Evolutionary conservation across 2,329 filamentous ascomycete species (phyloP).

Genomic region (Clathrospora elynae): DNA sequence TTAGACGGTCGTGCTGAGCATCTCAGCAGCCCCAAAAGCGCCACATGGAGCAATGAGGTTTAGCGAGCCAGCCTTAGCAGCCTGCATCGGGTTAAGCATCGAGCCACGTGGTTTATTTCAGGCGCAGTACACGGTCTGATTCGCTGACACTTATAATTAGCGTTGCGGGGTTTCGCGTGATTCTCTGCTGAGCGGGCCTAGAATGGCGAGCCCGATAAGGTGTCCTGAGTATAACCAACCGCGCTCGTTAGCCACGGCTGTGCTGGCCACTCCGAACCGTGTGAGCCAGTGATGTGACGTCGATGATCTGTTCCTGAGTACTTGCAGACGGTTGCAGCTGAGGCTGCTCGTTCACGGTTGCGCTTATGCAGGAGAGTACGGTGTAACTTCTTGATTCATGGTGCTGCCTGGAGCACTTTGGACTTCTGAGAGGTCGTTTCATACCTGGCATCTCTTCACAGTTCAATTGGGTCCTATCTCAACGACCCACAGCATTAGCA

Average conservation of each 20-base stretch:
- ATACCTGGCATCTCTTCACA: conserved; percentile 34
- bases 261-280: conserved; percentile 34
- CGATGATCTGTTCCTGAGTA: conserved; percentile 30
- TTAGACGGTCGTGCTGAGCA: conserved; percentile 34
- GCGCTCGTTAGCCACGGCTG: conserved; percentile 39
- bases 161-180: conserved; percentile 41
- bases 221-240: conserved; percentile 31
- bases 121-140: conserved; percentile 30
- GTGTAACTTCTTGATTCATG: conserved; percentile 42
- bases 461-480: conserved; percentile 30
- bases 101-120: conserved; percentile 23
- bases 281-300: conserved; percentile 42
- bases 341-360: conserved; percentile 36
- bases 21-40: conserved; percentile 36
- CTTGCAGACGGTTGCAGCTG: conserved; percentile 39
- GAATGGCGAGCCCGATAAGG: conserved; percentile 30
- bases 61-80: conserved; percentile 21
- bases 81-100: conserved; percentile 36
- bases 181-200: conserved; percentile 37
- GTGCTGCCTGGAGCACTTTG: conserved; percentile 33
- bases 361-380: conserved; percentile 42
- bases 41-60: conserved; percentile 32
- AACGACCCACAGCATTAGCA: conserved; percentile 31
- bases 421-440: conserved; percentile 38
- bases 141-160: conserved; percentile 40